phyloP scores from a whole-genome alignment of 345 rosid species.

The Sonneratia caseolaris region DNA sequence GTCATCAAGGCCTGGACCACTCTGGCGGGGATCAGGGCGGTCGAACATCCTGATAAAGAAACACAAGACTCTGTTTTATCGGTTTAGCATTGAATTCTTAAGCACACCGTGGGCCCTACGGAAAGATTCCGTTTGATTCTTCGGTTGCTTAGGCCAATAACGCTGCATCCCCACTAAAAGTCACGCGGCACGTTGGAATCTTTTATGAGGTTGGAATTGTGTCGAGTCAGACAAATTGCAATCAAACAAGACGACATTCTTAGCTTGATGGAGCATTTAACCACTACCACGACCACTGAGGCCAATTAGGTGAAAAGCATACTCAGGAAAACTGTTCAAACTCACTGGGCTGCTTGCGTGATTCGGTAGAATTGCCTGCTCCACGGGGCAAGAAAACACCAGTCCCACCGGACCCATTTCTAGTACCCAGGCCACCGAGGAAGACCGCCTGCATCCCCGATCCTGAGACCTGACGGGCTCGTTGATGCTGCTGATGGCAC shows the following conservation, averaged over 20 bases:
- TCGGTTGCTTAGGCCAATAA: neutral
- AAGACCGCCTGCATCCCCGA: conserved; percentile 61
- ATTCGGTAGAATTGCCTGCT: conserved; percentile 23
- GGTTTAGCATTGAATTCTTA: neutral
- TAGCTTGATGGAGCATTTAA: neutral
- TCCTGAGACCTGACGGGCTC: conserved; percentile 9
- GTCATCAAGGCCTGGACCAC: conserved; percentile 70
- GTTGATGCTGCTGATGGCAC: conserved; percentile 23
- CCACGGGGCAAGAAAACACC: conserved; percentile 85
- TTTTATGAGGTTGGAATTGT: neutral
- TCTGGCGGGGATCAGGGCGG: conserved; percentile 73
- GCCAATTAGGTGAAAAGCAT: neutral
- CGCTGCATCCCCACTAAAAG: neutral
- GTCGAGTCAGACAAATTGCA: neutral
- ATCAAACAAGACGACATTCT: conserved; percentile 4
- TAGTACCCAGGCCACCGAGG: conserved; percentile 37
- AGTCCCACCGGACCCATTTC: conserved; percentile 54
- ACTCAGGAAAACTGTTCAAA: neutral
- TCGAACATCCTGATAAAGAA: conserved; percentile 47
- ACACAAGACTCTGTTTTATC: neutral
- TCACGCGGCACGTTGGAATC: neutral
- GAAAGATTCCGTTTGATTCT: neutral
- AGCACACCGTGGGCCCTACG: neutral
- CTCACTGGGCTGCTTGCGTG: conserved; percentile 58
- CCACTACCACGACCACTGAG: conserved; percentile 4